Conservation (phyloP, 148 eudicot genomes). For the Rhododendron ferrugineum region DNA sequence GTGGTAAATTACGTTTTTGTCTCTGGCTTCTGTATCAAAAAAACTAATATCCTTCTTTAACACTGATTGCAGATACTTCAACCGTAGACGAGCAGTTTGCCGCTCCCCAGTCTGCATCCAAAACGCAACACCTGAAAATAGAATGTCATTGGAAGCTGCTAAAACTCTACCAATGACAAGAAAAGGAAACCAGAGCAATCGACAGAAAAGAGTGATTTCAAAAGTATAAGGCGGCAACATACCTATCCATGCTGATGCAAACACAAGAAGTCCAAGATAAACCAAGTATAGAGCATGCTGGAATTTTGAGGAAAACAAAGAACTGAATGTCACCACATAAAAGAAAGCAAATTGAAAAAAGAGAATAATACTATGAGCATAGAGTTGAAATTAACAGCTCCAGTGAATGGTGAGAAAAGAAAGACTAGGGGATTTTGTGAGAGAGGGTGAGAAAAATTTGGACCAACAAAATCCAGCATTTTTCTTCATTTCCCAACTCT, state of each 20-base stretch:
- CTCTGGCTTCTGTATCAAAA: slow-evolving; percentile 63
- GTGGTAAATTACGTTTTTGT: slow-evolving; percentile 44
- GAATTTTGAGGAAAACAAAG: slow-evolving; percentile 9
- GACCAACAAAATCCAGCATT: background rate
- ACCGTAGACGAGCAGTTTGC: slow-evolving; percentile 53
- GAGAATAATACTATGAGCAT: background rate
- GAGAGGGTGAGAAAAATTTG: background rate
- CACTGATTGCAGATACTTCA: slow-evolving; percentile 53
- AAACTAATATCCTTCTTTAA: slow-evolving; percentile 49
- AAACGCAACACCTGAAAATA: slow-evolving; percentile 52
- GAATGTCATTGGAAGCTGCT: background rate
- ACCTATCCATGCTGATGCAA: slow-evolving; percentile 66
- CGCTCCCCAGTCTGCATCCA: slow-evolving; percentile 86
- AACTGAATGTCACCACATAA: background rate
- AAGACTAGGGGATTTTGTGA: background rate
- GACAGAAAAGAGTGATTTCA: background rate
- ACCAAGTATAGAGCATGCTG: slow-evolving; percentile 65
- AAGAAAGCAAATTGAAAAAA: background rate
- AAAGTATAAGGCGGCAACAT: background rate
- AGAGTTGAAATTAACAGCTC: background rate
- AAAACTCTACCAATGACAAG: background rate
- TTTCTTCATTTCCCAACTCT: background rate
- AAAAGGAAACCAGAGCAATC: background rate
- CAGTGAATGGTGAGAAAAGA: background rate
- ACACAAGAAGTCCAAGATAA: slow-evolving; percentile 49